Evolutionary conservation across 441 rosid genomes (phyloP), one percentile per base, ranked within the genome.

Genomic region (Hura crepitans): DNA sequence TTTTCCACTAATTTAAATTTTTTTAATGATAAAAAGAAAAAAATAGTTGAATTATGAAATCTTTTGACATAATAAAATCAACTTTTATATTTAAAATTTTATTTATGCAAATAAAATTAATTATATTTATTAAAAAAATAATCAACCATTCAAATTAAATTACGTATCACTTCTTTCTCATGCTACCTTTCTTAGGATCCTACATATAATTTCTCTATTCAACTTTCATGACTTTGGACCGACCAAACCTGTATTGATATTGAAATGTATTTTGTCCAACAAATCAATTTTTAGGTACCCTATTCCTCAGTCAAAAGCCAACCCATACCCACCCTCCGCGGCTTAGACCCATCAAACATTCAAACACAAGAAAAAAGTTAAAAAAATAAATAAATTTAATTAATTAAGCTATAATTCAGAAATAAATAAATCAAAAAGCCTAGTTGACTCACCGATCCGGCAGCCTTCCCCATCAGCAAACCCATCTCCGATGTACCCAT

Each of bases 401-500:
- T 6, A 62, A 72, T 56, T 62, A 25, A 60, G 14, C 22, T 13
- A 31, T 17, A 43, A 46, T 22, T 31, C 27, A 23, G 5, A 60
- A 69, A 42, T n/a, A 13, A 53, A 57, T 11, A 28, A 28, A 62
- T 54, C 28, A 22, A 33, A 35, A 5, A 57, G 39, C 75, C 14
- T 51, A 59, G 68, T 80, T 74, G 81, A 82, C 92, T 80, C 69
- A 89, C 97, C 85, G 74, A 61, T 79, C 72, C 71, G 78, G 83
- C 97, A 91, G 51, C 89, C 82, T 5, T 23, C 50, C 27, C 89
- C 86, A 1, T 23, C 27, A 27, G 6, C 12, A 77, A 84, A 87
- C 18, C 92, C 96, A 62, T 89, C 89, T 28, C 97, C 97, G 58
- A 33, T 68, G 59, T 79, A 82, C 45, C 89, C 89, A 23, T 78